These are phyloP conservation scores for Nakaseomyces uthaithaninus DNA, from an alignment of 1,139 yeast genomes.

Conservation along the genomic window DNA sequence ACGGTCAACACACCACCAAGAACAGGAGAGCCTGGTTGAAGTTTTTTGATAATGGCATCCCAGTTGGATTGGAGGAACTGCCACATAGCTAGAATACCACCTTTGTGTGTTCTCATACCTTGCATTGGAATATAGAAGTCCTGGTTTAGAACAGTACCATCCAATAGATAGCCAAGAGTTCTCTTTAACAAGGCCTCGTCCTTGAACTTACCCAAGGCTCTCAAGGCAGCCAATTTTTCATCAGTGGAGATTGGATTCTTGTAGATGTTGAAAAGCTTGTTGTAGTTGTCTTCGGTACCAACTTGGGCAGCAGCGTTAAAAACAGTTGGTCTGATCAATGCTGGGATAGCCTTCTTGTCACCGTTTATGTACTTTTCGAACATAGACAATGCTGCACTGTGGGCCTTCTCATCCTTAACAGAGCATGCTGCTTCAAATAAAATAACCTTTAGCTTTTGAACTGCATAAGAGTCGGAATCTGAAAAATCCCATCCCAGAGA, in stretches of 20 bases:
- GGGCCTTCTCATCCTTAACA: slow-evolving; percentile 49
- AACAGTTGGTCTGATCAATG: slow-evolving; percentile 68
- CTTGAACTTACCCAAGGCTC: slow-evolving; percentile 64
- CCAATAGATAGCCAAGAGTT: slow-evolving; percentile 53
- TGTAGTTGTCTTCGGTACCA: slow-evolving; percentile 59
- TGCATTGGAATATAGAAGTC: slow-evolving; percentile 74
- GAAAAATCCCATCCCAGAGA: slow-evolving; percentile 64
- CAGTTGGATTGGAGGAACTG: slow-evolving; percentile 71
- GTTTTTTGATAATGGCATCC: slow-evolving; percentile 52
- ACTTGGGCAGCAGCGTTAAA: slow-evolving; percentile 59
- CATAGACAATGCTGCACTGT: slow-evolving; percentile 45
- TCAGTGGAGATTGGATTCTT: slow-evolving; percentile 58
- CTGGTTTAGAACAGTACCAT: slow-evolving; percentile 69
- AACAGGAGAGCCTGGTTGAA: slow-evolving; percentile 81
- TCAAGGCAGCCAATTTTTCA: slow-evolving; percentile 69
- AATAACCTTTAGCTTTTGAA: slow-evolving; percentile 65
- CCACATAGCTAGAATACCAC: slow-evolving; percentile 63
- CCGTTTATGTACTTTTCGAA: slow-evolving; percentile 58
- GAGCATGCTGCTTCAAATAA: slow-evolving; percentile 64
- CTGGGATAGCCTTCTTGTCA: slow-evolving; percentile 60
- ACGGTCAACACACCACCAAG: slow-evolving; percentile 63
- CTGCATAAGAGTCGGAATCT: slow-evolving; percentile 56
- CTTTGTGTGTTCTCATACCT: slow-evolving; percentile 54
- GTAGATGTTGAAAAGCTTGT: slow-evolving; percentile 57
- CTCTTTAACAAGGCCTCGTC: slow-evolving; percentile 50